Evolutionary conservation across 2,329 filamentous ascomycete genomes (phyloP), one percentile per base, ranked within the genome.

Genomic region (Mariannaea sp.): DNA sequence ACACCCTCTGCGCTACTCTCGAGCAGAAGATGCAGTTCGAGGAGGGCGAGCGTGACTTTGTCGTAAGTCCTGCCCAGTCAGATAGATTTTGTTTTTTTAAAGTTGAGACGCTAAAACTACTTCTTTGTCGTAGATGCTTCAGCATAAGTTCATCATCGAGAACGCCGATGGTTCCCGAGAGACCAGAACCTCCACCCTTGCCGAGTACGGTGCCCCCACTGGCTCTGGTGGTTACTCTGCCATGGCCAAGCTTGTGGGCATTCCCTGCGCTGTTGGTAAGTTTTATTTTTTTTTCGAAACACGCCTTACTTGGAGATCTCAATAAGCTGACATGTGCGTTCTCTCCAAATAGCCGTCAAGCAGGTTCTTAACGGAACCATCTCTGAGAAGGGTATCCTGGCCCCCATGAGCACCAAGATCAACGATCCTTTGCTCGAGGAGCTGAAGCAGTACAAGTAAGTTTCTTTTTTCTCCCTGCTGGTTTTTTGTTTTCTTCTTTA

Each of bases 221-320:
- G n/a, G n/a, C n/a, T n/a, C n/a, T n/a, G n/a, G 83, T 62, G 88
- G 88, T 27, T 95, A 93, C 77, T 87, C 82, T 4, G 85, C 89
- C 62, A 96, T 96, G 91, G 90, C 89, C 39, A 88, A 86, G 73
- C 74, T 91, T 36, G 90, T 95, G 49, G 90, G 90, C 68, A 80
- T 92, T 4, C 88, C 89, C 5, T 77, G 74, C 54, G 75, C 70
- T 43, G 73, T 76, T 19, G 60, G 56, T 53, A 55, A 19, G 58
- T 59, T 32, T n/a, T n/a, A n/a, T n/a, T n/a, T n/a, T n/a, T n/a
- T n/a, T n/a, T n/a, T n/a, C n/a, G n/a, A n/a, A n/a, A n/a, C n/a
- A n/a, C n/a, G n/a, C n/a, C n/a, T n/a, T n/a, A n/a, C n/a, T n/a
- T n/a, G n/a, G n/a, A n/a, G n/a, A n/a, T n/a, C n/a, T n/a, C 4